Percentiles rank a stretch among this genome's conserved stretches.
phyloP scores from a whole-genome alignment of 2,329 filamentous ascomycete genomes.

The Hymenoscyphus fructigenus region DNA sequence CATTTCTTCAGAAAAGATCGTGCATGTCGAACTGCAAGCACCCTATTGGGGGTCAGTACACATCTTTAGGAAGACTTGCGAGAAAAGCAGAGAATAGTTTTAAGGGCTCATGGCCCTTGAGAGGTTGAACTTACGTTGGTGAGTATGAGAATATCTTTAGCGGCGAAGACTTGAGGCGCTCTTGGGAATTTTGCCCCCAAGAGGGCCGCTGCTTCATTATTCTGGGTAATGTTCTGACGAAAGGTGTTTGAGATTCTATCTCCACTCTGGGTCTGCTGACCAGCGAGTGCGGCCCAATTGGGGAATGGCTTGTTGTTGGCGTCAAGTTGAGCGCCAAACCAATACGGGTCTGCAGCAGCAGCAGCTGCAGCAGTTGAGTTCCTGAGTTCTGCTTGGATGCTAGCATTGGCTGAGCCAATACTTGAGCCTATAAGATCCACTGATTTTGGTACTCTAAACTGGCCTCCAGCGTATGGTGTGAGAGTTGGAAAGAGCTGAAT shows the following conservation, averaged over 20 bases:
- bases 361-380: too few species aligned
- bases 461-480: constrained; percentile 10
- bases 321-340: not conserved
- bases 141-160: constrained; percentile 44
- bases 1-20: constrained; percentile 54
- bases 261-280: not conserved
- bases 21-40: constrained; percentile 58
- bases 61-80: constrained; percentile 40
- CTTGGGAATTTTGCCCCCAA: constrained; percentile 13
- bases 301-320: not conserved
- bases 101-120: too few species aligned
- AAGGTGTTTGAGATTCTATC: not conserved
- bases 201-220: constrained; percentile 17
- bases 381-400: not conserved
- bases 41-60: constrained; percentile 44
- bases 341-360: not conserved
- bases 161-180: constrained; percentile 35
- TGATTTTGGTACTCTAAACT: constrained; percentile 23
- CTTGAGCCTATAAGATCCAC: constrained; percentile 8
- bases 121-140: constrained; percentile 45
- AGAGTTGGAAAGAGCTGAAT: constrained; percentile 23
- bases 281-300: not conserved
- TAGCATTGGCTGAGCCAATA: constrained; percentile 16
- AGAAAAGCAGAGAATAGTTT: constrained; percentile 29
- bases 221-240: constrained; percentile 8